Percentiles rank a stretch among this genome's conserved stretches.
Evolutionary conservation across 192 early-diverging fungal species (phyloP).

Genomic region (Coemansia sp.): DNA sequence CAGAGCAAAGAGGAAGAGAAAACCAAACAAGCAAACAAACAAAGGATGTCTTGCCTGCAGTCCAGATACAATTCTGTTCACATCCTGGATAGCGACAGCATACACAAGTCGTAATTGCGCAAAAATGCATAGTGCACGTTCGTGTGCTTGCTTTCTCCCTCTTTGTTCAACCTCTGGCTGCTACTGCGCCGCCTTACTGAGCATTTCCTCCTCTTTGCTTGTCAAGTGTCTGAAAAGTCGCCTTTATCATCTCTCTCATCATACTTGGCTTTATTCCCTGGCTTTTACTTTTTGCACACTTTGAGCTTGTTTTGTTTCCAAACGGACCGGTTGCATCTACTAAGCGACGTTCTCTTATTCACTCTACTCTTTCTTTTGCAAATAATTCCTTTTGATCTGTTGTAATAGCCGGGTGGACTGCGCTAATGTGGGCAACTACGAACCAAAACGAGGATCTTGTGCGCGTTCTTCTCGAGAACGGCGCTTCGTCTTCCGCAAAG

Average conservation of each 20-base stretch:
- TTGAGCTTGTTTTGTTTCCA: slow-evolving; percentile 7
- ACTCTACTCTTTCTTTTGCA: not conserved
- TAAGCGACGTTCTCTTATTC: not conserved
- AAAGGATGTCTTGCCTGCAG: too few relatives aligned
- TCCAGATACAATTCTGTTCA: not conserved
- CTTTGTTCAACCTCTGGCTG: not conserved
- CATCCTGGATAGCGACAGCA: not conserved
- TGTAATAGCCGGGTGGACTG: slow-evolving; percentile 74
- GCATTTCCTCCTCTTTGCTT: slow-evolving; percentile 8
- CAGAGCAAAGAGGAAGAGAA: too few relatives aligned
- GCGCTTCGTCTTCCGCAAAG: slow-evolving; percentile 70
- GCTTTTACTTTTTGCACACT: slow-evolving; percentile 1
- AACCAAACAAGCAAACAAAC: too few relatives aligned
- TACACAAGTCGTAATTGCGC: not conserved
- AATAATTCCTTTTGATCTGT: not conserved
- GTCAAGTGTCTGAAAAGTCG: not conserved
- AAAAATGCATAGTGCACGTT: not conserved
- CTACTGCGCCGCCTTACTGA: slow-evolving; percentile 9
- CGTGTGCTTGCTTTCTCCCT: not conserved
- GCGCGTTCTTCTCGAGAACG: slow-evolving; percentile 71
- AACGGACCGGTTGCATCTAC: slow-evolving; percentile 6
- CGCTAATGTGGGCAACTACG: slow-evolving; percentile 88
- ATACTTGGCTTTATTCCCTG: not conserved
- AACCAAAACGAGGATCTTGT: slow-evolving; percentile 77
- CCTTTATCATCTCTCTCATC: slow-evolving; percentile 1